A percentile compares a stretch with the other conserved stretches of the same genome.
These are phyloP conservation scores for Powellomyces hirtus DNA, from an alignment of 192 early-diverging fungal genomes.

Conservation along the genomic window DNA sequence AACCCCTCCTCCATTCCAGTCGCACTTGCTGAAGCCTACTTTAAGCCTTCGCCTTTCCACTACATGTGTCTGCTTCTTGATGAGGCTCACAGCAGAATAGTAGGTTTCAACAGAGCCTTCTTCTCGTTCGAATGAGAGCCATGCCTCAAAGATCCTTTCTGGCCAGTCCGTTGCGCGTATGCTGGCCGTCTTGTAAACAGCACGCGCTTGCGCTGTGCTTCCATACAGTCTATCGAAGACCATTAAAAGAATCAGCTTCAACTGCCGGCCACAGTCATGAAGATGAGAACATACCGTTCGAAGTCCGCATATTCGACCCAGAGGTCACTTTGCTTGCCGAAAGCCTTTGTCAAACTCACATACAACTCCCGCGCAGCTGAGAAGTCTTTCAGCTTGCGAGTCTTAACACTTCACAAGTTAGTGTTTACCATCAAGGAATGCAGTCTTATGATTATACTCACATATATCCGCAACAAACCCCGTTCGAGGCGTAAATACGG, in stretches of 20 bases:
- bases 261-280: no score
- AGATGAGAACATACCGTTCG: conserved; percentile 35
- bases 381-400: conserved; percentile 29
- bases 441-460: no score
- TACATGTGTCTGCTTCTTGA: no score
- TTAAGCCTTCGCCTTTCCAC: background rate
- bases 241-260: no score
- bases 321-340: conserved; percentile 22
- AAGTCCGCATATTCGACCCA: conserved; percentile 28
- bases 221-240: background rate
- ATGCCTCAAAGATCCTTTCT: conserved; percentile 33
- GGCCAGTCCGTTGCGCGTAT: conserved; percentile 28
- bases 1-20: no score
- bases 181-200: conserved; percentile 26
- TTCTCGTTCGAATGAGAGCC: conserved; percentile 34
- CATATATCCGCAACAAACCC: conserved; percentile 20
- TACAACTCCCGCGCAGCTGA: conserved; percentile 21
- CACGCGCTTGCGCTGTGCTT: background rate
- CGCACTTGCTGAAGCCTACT: no score
- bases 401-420: no score
- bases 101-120: conserved; percentile 11
- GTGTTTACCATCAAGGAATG: no score
- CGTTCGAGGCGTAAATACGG: conserved; percentile 37
- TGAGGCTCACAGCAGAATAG: conserved; percentile 19
- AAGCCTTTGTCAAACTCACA: conserved; percentile 12